Evolutionary conservation across 2,329 filamentous ascomycete genomes (phyloP).

Genomic region (Daldinia sp.): DNA sequence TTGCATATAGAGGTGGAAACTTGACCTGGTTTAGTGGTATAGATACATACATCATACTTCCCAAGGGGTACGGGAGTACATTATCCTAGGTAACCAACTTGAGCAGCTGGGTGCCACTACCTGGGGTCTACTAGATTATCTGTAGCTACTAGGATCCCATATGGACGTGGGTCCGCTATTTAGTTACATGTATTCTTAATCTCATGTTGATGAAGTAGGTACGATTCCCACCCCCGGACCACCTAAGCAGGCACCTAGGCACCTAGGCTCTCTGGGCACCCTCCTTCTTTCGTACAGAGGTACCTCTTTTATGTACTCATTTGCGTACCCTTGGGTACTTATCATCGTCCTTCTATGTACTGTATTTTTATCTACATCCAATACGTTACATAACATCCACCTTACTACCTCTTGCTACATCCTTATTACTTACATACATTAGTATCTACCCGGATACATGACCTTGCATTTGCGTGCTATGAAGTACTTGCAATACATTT

Average conservation of each 20-base stretch:
- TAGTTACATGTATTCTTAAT: slow-evolving; percentile 31
- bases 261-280: slow-evolving; percentile 6
- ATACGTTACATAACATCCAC: neutral
- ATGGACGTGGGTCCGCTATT: slow-evolving; percentile 17
- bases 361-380: neutral
- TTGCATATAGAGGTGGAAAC: no score
- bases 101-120: slow-evolving; percentile 21
- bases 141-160: slow-evolving; percentile 19
- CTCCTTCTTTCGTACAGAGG: neutral
- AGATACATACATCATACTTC: neutral
- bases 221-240: slow-evolving; percentile 13
- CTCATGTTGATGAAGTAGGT: slow-evolving; percentile 30
- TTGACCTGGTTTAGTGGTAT: no score
- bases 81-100: slow-evolving; percentile 4
- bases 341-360: neutral
- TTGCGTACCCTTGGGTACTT: no score
- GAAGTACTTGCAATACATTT: no score
- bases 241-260: neutral
- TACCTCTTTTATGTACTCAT: neutral
- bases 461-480: no score
- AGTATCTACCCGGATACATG: no score
- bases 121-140: slow-evolving; percentile 23
- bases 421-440: neutral
- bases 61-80: slow-evolving; percentile 17
- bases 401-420: neutral